Evolutionary conservation across 345 rosid species (phyloP).

Genomic region (Sonneratia caseolaris): DNA sequence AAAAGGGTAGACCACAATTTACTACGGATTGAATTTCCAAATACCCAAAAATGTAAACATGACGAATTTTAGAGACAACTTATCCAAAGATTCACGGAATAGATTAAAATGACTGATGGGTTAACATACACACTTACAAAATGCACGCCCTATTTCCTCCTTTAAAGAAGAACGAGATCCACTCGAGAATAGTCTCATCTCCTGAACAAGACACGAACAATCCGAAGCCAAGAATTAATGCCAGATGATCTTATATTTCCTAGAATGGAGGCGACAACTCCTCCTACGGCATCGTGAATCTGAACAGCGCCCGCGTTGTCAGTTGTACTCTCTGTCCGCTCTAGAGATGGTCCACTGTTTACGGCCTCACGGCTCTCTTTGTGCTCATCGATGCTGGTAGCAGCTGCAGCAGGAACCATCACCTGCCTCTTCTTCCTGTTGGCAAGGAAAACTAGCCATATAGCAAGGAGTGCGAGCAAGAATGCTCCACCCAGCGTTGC

Average conservation of each 20-base stretch:
- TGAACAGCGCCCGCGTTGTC: constrained; percentile 9
- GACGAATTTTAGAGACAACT: not conserved
- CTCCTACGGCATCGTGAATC: constrained; percentile 9
- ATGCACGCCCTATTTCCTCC: not conserved
- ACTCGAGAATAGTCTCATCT: not conserved
- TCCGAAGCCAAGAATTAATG: not conserved
- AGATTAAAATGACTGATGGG: no score
- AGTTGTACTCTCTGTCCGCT: constrained; percentile 6
- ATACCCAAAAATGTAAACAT: not conserved
- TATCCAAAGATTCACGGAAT: not conserved
- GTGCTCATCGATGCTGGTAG: constrained; percentile 13
- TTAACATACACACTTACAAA: not conserved
- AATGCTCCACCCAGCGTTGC: constrained; percentile 18
- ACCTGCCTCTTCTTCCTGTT: constrained; percentile 17
- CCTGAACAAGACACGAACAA: not conserved
- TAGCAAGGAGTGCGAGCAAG: constrained; percentile 19
- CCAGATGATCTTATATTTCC: not conserved
- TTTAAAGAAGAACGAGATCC: not conserved
- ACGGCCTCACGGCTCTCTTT: constrained; percentile 8
- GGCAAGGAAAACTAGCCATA: constrained; percentile 15
- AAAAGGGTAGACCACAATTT: not conserved
- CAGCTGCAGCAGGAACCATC: constrained; percentile 6
- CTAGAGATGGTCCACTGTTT: constrained; percentile 9
- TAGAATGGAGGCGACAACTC: not conserved
- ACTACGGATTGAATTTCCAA: not conserved